Percentiles rank a stretch among this genome's conserved stretches.
Evolutionary conservation across 2,329 filamentous ascomycete species (phyloP).

Genomic region (Fusarium udum): DNA sequence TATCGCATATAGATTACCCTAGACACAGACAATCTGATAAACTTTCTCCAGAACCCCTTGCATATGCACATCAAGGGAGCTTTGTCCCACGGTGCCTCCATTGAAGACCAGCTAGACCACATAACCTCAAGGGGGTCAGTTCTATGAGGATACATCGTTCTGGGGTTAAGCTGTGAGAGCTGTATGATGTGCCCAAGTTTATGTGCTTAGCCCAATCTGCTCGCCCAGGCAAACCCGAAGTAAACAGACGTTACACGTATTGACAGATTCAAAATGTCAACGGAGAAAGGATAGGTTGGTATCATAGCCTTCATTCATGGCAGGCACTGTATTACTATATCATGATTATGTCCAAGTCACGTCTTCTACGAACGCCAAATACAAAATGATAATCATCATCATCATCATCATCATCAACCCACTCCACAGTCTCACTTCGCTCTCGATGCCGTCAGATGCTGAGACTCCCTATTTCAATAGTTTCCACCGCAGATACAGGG

Average conservation of each 20-base stretch:
- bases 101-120: not conserved
- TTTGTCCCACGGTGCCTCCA: not conserved
- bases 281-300: not conserved
- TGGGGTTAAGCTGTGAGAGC: not conserved
- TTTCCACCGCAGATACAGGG: not conserved
- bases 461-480: not conserved
- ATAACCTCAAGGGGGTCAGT: not conserved
- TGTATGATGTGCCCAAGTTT: not conserved
- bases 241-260: not conserved
- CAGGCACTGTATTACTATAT: slow-evolving; percentile 35
- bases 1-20: not conserved
- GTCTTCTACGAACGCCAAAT: slow-evolving; percentile 21
- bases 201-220: not conserved
- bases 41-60: not conserved
- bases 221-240: not conserved
- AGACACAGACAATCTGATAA: not conserved
- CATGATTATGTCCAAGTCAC: slow-evolving; percentile 34
- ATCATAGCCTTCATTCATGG: slow-evolving; percentile 5
- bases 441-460: slow-evolving; percentile 1
- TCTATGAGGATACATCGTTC: not conserved
- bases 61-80: not conserved
- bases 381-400: slow-evolving; percentile 5
- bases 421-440: not conserved
- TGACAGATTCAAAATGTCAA: not conserved
- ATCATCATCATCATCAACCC: not conserved